Base-by-base conservation (phyloP, 192 early-diverging fungal species). In the Backusella tuberculispora region DNA sequence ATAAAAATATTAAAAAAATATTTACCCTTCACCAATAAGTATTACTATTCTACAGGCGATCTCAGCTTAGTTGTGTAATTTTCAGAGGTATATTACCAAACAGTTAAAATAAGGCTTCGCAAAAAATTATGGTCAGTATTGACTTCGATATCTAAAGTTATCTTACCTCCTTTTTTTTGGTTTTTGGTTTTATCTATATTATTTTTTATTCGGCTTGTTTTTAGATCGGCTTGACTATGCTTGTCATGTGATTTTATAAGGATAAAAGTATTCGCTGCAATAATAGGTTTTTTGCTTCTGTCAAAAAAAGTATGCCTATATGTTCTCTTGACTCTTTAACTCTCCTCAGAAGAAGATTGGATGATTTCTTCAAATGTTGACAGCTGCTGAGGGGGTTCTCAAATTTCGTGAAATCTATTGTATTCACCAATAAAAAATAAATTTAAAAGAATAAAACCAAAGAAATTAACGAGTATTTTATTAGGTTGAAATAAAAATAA, bases 161-260 rank as follows among this genome's bases (percentile, higher is more conserved):
- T 21, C 26, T 56, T 14, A 46, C 5, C 47, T 5, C 15, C 19
- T 68, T 69, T 44, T 24, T 69, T 24, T 40, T 40, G 6, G 3
- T 66, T 63, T 1, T 1, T 63, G 2, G 2, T 29, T n/a, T 63
- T 63, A 29, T 34, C 14, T 29, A 38, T 29, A 38, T 66, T 38
- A 15, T 1, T 65, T 65, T 38, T 65, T 38, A 63, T 65, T 14
- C 12, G 15, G 5, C 48, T 19, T 24, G 50, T 9, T 53, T 53
- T 53, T 53, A 10, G 50, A 53, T 19, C 50, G 2, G 82, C 69
- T 71, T 87, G 50, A 87, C 85, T n/a, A 82, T 87, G 1, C 83
- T 83, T 44, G 83, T 83, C 72, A 87, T 85, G 83, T 87, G 85
- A 83, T 82, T 82, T 17, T 83, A 87, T 73, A 56, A 80, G 29